Conservation (phyloP, 2,329 filamentous ascomycete genomes). For the Colletotrichum scovillei region DNA sequence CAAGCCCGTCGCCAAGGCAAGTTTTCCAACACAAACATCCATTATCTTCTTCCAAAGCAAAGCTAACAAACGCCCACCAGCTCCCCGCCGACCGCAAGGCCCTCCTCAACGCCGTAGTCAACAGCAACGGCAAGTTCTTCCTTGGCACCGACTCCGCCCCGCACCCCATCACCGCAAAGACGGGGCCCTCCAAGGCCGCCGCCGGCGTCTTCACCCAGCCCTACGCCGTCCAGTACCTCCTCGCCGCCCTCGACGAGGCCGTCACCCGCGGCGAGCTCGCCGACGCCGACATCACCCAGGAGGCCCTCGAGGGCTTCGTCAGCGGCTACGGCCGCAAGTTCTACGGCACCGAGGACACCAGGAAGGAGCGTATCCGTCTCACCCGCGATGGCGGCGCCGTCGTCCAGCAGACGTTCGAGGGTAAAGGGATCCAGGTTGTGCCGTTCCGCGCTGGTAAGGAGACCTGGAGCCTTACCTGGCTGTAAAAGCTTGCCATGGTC, state of each 20-base stretch:
- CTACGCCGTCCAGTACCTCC: slow-evolving; percentile 72
- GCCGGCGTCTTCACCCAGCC: slow-evolving; percentile 87
- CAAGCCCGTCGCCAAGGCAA: slow-evolving; percentile 80
- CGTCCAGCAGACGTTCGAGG: slow-evolving; percentile 65
- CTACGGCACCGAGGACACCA: slow-evolving; percentile 60
- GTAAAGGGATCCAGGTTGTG: slow-evolving; percentile 70
- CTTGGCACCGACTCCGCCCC: slow-evolving; percentile 80
- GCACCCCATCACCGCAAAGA: slow-evolving; percentile 69
- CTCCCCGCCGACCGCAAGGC: slow-evolving; percentile 76
- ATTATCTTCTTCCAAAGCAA: background rate
- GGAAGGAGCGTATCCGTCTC: slow-evolving; percentile 67
- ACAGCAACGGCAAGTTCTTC: slow-evolving; percentile 75
- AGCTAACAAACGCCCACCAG: background rate
- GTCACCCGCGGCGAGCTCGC: slow-evolving; percentile 62
- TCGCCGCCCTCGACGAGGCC: slow-evolving; percentile 65
- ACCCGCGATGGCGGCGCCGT: slow-evolving; percentile 64
- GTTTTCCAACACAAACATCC: background rate
- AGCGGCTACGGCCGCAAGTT: slow-evolving; percentile 64
- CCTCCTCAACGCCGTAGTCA: slow-evolving; percentile 72
- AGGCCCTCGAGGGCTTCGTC: slow-evolving; percentile 66
- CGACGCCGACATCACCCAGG: slow-evolving; percentile 64
- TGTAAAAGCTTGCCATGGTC: slow-evolving; percentile 36
- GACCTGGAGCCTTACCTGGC: slow-evolving; percentile 66
- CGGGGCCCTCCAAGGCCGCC: slow-evolving; percentile 61
- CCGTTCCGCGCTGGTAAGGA: slow-evolving; percentile 72